Evolutionary conservation across 75 land plant species (phyloP), one percentile per base, ranked within the genome.

Genomic region (Cupressus sempervirens): DNA sequence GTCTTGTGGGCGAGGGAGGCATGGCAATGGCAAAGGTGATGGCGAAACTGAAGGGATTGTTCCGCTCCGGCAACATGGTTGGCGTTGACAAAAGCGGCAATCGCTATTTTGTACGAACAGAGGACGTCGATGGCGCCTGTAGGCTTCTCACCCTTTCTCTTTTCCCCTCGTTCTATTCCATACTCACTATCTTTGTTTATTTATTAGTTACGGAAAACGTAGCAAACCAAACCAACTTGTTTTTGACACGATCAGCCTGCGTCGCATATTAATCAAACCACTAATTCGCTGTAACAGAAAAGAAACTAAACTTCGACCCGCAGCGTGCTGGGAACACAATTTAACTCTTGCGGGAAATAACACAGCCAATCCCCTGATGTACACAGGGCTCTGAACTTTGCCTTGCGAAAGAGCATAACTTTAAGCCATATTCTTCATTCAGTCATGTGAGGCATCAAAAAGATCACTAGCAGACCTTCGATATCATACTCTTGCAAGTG

Each of bases 61-160:
- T 95, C 85, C 86, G 84, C 83, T 89, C 86, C 48, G 52, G 89
- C 53, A 88, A 86, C 36, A 84, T 87, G 67, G 94, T 86, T 23
- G 97, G 97, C 18, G 84, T 85, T 18, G 97, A 96, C 85, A 96
- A 91, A 91, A 82, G 86, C 4, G 94, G 96, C 14, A 96, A 96
- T 73, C 88, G 90, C 11, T 96, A 96, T 85, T 96, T 93, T 88
- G 79, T 89, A 35, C 82, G 90, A 83, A 86, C 54, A 4, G 92
- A 94, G 79, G 84, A 86, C 45, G 34, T 91, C 14, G 97, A 95
- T 80, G 96, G 97, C 30, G 74, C 88, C 87, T 85, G 84, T 84
- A 9, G 36, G 54, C 56, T 8, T 40, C 2, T 29, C 40, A 38
- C 54, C 50, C 1, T 53, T 77, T 76, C 81, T 82, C 43, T 20